These are phyloP conservation scores for Rhizopogon vinicolor DNA, from an alignment of 768 basidiomycete genomes.

Conservation along the genomic window DNA sequence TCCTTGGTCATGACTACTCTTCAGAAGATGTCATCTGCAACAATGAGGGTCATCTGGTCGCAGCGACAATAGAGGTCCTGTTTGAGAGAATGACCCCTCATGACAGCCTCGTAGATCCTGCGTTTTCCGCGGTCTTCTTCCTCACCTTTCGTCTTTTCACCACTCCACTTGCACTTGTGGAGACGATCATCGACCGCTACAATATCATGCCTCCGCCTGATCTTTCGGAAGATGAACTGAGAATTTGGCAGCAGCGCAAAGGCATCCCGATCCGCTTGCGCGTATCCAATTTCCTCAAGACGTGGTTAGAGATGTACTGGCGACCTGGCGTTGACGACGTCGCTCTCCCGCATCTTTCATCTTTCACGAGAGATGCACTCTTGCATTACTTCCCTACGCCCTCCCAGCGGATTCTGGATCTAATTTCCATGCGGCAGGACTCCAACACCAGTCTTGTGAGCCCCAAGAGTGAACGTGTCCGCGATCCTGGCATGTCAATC, in stretches of 20 bases:
- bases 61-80: slow-evolving; percentile 82
- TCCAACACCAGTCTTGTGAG: slow-evolving; percentile 44
- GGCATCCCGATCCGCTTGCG: slow-evolving; percentile 87
- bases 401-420: slow-evolving; percentile 68
- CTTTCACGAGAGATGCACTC: slow-evolving; percentile 61
- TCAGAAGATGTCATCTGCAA: slow-evolving; percentile 87
- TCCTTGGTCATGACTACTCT: slow-evolving; percentile 69
- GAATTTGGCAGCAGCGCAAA: slow-evolving; percentile 83
- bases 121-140: slow-evolving; percentile 89
- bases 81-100: slow-evolving; percentile 99
- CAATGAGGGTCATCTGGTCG: slow-evolving; percentile 83
- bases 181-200: slow-evolving; percentile 77
- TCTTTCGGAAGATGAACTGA: slow-evolving; percentile 54
- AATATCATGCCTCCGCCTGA: slow-evolving; percentile 65
- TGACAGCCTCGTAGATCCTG: slow-evolving; percentile 82
- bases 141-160: slow-evolving; percentile 93
- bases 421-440: slow-evolving; percentile 53
- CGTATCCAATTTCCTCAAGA: slow-evolving; percentile 89
- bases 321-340: slow-evolving; percentile 65
- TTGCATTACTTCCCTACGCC: slow-evolving; percentile 61
- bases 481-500: slow-evolving; percentile 72
- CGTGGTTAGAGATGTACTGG: slow-evolving; percentile 94
- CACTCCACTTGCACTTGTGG: slow-evolving; percentile 69
- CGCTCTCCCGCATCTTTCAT: slow-evolving; percentile 50
- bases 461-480: slow-evolving; percentile 57